These are phyloP conservation scores for Fusarium luffae DNA, from an alignment of 2,329 filamentous ascomycete species.

Conservation along the genomic window DNA sequence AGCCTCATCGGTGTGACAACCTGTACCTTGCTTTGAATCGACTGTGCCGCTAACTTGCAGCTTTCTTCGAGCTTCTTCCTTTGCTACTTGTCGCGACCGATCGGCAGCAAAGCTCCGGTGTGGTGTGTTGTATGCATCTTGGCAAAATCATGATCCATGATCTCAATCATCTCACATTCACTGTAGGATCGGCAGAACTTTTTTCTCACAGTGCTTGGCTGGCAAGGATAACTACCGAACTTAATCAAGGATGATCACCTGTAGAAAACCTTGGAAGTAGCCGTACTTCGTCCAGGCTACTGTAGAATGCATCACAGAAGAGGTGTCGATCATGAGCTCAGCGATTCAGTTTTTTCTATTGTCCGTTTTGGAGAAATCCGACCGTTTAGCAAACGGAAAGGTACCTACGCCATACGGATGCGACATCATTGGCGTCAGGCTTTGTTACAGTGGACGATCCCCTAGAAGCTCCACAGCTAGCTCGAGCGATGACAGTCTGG, in stretches of 20 bases:
- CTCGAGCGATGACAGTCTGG: neutral
- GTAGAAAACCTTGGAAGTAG: neutral
- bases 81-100: neutral
- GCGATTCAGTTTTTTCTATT: neutral
- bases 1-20: neutral
- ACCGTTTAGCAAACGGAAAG: neutral
- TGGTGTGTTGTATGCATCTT: neutral
- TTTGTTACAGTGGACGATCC: neutral
- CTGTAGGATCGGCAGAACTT: neutral
- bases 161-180: constrained; percentile 8
- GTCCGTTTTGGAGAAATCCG: neutral
- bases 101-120: constrained; percentile 2
- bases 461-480: neutral
- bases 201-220: constrained; percentile 1
- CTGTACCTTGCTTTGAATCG: neutral
- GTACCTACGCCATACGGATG: neutral
- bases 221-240: constrained; percentile 14
- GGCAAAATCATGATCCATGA: neutral
- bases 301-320: neutral
- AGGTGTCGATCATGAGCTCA: neutral
- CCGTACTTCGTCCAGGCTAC: neutral
- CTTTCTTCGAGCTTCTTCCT: neutral
- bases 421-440: constrained; percentile 4
- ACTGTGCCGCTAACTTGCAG: constrained; percentile 3
- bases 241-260: constrained; percentile 2